These are phyloP conservation scores for Trichoderma hamatum DNA, from an alignment of 2,329 filamentous ascomycete genomes.

Conservation along the genomic window DNA sequence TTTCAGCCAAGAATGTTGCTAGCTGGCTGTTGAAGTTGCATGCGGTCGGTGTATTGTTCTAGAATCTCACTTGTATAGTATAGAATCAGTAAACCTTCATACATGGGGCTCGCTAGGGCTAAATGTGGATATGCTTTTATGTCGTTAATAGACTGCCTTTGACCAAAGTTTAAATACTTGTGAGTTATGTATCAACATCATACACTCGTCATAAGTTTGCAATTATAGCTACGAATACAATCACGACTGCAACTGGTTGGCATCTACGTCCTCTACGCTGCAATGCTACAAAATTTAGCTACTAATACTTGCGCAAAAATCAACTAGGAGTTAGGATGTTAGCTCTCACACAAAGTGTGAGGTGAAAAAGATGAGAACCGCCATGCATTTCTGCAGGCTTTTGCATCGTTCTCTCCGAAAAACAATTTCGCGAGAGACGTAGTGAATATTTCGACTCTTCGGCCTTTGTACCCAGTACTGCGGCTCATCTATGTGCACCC, in stretches of 20 bases:
- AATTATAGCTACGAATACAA: background rate
- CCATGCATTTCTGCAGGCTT: constrained; percentile 20
- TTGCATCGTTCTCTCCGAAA: constrained; percentile 7
- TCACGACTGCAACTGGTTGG: background rate
- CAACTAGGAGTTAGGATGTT: background rate
- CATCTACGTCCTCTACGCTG: background rate
- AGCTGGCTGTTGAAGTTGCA: background rate
- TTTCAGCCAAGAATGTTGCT: background rate
- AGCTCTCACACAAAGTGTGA: background rate
- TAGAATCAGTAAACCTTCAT: background rate
- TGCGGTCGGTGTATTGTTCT: background rate
- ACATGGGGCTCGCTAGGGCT: background rate
- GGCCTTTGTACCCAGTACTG: background rate
- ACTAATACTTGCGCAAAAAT: background rate
- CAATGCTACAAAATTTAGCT: background rate
- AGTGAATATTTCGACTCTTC: constrained; percentile 6
- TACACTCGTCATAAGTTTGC: background rate
- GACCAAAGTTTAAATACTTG: background rate
- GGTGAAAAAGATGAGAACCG: background rate
- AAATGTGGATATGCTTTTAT: background rate
- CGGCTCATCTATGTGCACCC: constrained; percentile 12
- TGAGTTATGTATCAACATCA: too few species aligned
- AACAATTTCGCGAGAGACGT: constrained; percentile 6
- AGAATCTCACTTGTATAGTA: too few species aligned
- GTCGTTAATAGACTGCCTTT: background rate